Evolutionary conservation across 2,329 filamentous ascomycete genomes (phyloP).

Genomic region (Fusarium torreyae): DNA sequence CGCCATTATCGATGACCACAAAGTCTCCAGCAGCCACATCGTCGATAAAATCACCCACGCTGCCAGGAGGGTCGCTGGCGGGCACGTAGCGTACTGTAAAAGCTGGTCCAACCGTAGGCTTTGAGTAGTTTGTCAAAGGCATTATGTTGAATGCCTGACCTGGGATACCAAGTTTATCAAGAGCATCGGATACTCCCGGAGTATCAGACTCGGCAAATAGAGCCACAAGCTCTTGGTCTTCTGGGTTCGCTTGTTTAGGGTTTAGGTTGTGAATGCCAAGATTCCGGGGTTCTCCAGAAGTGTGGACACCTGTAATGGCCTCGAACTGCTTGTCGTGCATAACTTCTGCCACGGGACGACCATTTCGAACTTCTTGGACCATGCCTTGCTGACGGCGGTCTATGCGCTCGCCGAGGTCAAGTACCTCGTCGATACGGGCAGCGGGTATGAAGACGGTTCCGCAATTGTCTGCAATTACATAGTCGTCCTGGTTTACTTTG

Average conservation of each 20-base stretch:
- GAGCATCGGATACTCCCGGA: slow-evolving; percentile 9
- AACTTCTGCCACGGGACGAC: slow-evolving; percentile 1
- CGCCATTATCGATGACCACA: slow-evolving; percentile 54
- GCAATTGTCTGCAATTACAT: slow-evolving; percentile 6
- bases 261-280: not conserved
- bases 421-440: not conserved
- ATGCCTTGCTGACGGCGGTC: slow-evolving; percentile 1
- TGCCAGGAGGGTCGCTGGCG: not conserved
- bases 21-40: slow-evolving; percentile 41
- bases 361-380: not conserved
- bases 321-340: slow-evolving; percentile 4
- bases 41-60: slow-evolving; percentile 11
- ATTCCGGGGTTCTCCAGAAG: not conserved
- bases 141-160: slow-evolving; percentile 8
- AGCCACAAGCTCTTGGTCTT: slow-evolving; percentile 5
- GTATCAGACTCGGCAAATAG: slow-evolving; percentile 3
- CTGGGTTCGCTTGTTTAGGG: not conserved
- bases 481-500: not conserved
- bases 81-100: slow-evolving; percentile 15
- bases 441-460: not conserved
- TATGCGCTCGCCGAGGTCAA: not conserved
- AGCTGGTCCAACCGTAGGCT: not conserved
- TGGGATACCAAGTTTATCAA: slow-evolving; percentile 9
- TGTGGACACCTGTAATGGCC: not conserved
- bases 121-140: slow-evolving; percentile 10